Evolutionary conservation across 176 grass and related monocot species (phyloP), one percentile per base, ranked within the genome.

Genomic region (Poa annua): DNA sequence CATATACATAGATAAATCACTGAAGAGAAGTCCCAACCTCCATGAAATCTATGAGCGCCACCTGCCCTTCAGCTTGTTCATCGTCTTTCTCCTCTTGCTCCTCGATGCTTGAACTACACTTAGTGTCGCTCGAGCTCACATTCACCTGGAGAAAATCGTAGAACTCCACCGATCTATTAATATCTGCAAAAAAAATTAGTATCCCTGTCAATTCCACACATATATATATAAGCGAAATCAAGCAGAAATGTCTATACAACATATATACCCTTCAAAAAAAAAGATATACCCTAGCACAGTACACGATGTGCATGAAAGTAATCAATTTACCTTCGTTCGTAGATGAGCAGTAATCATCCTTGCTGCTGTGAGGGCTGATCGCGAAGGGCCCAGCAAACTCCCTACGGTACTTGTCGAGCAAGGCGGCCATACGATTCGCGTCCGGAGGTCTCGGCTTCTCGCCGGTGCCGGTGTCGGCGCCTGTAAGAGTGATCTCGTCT

Each of bases 71-170:
- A 4, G 55, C 81, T 52, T 87, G 87, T 85, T 50, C 13, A 73
- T 73, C 70, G 7, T 1, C 22, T 13, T 74, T 86, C 71, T 91
- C 94, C 32, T 94, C 94, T 50, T 97, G 89, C 69, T 97, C 82
- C 77, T 92, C 94, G 47, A 94, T 74, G 85, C 94, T 94, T 38
- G 89, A 97, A 74, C 87, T 62, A 15, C 89, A 94, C 74, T 94
- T 97, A 2, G 94, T 92, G 60, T 97, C 94, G 26, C 90, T 94
- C 22, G 87, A 93, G 88, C 66, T 87, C n/a, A 84, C 47, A 64
- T 97, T 97, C 76, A 97, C 94, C 71, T 88, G 94, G 48, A 97
- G 94, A 45, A 97, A 97, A 83, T 97, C 91, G n/a, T 94, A 94
- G 75, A 97, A 97, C 63, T 97, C 85, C 12, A 89, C 70, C 10